Evolutionary conservation across 1,284 basidiomycete species (phyloP).

Genomic region (Ceratobasidium theobromae): DNA sequence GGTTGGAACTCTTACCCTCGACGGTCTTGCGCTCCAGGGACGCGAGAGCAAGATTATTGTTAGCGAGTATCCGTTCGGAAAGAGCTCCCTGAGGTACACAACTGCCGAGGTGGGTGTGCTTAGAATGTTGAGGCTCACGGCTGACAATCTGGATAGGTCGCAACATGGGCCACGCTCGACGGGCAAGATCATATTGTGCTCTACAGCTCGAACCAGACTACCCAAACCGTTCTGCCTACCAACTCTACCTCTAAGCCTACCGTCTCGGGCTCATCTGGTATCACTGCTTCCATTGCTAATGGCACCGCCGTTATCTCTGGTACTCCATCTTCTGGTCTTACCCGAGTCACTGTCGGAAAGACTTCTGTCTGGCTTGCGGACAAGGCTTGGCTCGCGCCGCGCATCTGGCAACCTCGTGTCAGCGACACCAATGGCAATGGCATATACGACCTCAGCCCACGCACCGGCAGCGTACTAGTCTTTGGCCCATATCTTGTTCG

Average conservation of each 20-base stretch:
- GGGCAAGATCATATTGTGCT: slow-evolving; percentile 45
- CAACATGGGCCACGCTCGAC: slow-evolving; percentile 47
- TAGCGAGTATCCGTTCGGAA: slow-evolving; percentile 27
- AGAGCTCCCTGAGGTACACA: slow-evolving; percentile 15
- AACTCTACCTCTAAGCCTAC: slow-evolving; percentile 24
- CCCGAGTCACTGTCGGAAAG: slow-evolving; percentile 40
- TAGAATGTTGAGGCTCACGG: background rate
- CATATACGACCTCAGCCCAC: slow-evolving; percentile 22
- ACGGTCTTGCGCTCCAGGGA: background rate
- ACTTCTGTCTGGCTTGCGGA: slow-evolving; percentile 24
- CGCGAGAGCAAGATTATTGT: slow-evolving; percentile 26
- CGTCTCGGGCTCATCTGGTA: slow-evolving; percentile 31
- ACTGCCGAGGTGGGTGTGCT: slow-evolving; percentile 24
- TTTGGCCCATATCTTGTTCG: slow-evolving; percentile 37
- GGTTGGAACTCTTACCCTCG: background rate
- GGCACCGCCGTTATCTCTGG: slow-evolving; percentile 44
- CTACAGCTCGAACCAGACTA: slow-evolving; percentile 45
- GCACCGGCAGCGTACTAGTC: slow-evolving; percentile 33
- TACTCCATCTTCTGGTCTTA: slow-evolving; percentile 42
- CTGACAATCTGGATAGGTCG: slow-evolving; percentile 38
- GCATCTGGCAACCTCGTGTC: slow-evolving; percentile 28
- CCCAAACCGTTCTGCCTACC: slow-evolving; percentile 44
- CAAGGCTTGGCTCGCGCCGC: slow-evolving; percentile 24
- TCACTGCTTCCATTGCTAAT: slow-evolving; percentile 33
- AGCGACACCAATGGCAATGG: background rate